Evolutionary conservation across 306 rosid genomes (phyloP).

Genomic region (Betula pendula): DNA sequence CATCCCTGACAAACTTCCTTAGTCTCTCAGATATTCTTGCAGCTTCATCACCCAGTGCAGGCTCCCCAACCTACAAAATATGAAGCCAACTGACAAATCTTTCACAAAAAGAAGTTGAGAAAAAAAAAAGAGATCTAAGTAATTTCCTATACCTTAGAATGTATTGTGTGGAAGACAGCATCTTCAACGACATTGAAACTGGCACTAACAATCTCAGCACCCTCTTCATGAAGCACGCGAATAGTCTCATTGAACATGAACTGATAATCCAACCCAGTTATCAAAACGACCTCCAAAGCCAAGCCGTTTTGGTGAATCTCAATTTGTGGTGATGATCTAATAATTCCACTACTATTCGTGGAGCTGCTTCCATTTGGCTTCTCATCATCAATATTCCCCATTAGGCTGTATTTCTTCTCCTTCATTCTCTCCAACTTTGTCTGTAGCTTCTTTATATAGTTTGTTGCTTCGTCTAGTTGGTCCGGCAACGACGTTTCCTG

Average conservation of each 20-base stretch:
- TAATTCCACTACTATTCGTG: constrained; percentile 2
- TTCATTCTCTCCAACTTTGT: constrained; percentile 58
- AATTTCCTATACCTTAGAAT: constrained; percentile 45
- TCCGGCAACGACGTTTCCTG: constrained; percentile 54
- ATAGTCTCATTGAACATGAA: constrained; percentile 53
- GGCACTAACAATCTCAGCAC: constrained; percentile 62
- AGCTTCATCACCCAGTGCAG: constrained; percentile 20
- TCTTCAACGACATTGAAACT: constrained; percentile 45
- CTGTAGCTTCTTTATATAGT: constrained; percentile 62
- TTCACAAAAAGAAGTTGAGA: too few relatives aligned
- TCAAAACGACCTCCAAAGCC: constrained; percentile 49
- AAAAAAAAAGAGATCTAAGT: too few relatives aligned
- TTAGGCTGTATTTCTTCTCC: constrained; percentile 53
- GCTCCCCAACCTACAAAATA: constrained; percentile 44
- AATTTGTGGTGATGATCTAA: constrained; percentile 45
- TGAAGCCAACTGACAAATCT: background rate
- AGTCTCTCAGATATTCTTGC: constrained; percentile 55
- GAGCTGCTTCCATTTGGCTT: constrained; percentile 4
- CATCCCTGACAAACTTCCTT: constrained; percentile 36
- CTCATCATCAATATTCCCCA: constrained; percentile 30
- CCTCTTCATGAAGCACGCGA: constrained; percentile 59
- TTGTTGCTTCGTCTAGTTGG: constrained; percentile 63
- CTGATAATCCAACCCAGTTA: constrained; percentile 53
- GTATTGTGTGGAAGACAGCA: constrained; percentile 54
- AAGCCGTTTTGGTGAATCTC: constrained; percentile 57